Base-by-base conservation (phyloP, 345 rosid species). In the Eucalyptus globulus region DNA sequence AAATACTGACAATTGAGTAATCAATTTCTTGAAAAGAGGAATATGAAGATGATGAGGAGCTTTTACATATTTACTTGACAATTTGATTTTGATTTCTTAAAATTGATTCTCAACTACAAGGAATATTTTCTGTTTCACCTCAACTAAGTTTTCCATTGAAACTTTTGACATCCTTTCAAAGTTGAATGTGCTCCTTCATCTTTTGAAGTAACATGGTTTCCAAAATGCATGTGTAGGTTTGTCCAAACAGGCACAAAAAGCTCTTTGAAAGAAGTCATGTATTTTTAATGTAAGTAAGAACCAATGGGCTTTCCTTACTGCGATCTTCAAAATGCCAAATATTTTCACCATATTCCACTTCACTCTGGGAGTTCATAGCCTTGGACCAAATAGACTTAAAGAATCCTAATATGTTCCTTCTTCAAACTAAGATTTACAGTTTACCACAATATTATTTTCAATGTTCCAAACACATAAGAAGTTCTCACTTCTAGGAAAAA, bases 1-100 rank as follows among this genome's bases (percentile, higher is more conserved):
- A 11, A 1, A 11, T 5, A 5, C 0, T 26, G 15, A 11, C 14
- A 60, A 11, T 0, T 1, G 4, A 26, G 6, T 27, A 60, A 26
- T 60, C 67, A 60, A 58, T 26, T 60, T 60, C 15, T 12, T 60
- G 2, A 58, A 26, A 58, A 26, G 67, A 26, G 14, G 67, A 60
- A 60, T 60, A 60, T 12, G 31, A 26, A 60, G 67, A 60, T 60
- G 15, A 11, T 11, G n/a, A 60, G 31, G 67, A 60, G n/a, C 67
- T 60, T 12, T 60, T 11, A 60, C 31, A 1, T 60, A 11, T 60
- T 60, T 5, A 60, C 67, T 60, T 5, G 67, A 60, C 31, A 5
- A 26, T 11, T 26, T 60, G 0, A 60, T 60, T 60, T 60, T 60
- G 67, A 60, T 60, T 60, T 60, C 15, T 26, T 60, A 27, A 60